These are phyloP conservation scores for Globisporangium echinulatum DNA, from an alignment of 352 stramenopile species.

Conservation along the genomic window DNA sequence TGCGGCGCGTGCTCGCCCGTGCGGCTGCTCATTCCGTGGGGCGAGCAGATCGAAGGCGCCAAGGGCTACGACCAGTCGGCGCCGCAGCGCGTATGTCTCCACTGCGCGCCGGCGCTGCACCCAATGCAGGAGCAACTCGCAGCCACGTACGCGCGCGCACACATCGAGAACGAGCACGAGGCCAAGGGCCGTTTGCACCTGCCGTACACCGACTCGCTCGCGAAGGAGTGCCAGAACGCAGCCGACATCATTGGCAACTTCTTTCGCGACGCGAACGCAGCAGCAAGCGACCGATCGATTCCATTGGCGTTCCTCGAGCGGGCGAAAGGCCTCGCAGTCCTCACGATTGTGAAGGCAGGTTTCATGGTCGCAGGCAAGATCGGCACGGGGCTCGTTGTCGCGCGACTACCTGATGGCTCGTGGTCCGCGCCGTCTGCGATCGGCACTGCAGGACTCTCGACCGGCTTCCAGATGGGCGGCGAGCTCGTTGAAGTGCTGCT, in stretches of 20 bases:
- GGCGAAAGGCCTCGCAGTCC: slow-evolving; percentile 17
- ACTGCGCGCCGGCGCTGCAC: slow-evolving; percentile 23
- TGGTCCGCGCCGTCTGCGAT: slow-evolving; percentile 81
- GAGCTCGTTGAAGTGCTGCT: slow-evolving; percentile 82
- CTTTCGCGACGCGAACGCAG: slow-evolving; percentile 12
- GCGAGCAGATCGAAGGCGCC: slow-evolving; percentile 17
- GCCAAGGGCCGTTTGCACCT: too few relatives aligned
- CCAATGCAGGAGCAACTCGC: slow-evolving; percentile 23
- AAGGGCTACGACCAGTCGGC: slow-evolving; percentile 23
- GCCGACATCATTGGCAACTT: slow-evolving; percentile 26
- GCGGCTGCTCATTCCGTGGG: slow-evolving; percentile 23
- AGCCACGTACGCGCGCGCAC: slow-evolving; percentile 14
- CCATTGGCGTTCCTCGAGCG: slow-evolving; percentile 17
- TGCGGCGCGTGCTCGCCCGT: slow-evolving; percentile 29
- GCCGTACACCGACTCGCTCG: slow-evolving; percentile 19
- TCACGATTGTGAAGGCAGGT: slow-evolving; percentile 15
- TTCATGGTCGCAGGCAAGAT: slow-evolving; percentile 28
- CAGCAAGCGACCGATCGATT: slow-evolving; percentile 15
- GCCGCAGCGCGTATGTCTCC: slow-evolving; percentile 29
- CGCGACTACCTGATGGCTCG: slow-evolving; percentile 28
- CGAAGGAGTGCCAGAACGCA: slow-evolving; percentile 21
- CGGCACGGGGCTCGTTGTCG: slow-evolving; percentile 53
- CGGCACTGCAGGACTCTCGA: slow-evolving; percentile 46
- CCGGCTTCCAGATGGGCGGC: slow-evolving; percentile 60
- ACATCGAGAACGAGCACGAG: slow-evolving; percentile 20